Base-by-base conservation (phyloP, 345 rosid genomes). In the Euphorbia tirucalli region DNA sequence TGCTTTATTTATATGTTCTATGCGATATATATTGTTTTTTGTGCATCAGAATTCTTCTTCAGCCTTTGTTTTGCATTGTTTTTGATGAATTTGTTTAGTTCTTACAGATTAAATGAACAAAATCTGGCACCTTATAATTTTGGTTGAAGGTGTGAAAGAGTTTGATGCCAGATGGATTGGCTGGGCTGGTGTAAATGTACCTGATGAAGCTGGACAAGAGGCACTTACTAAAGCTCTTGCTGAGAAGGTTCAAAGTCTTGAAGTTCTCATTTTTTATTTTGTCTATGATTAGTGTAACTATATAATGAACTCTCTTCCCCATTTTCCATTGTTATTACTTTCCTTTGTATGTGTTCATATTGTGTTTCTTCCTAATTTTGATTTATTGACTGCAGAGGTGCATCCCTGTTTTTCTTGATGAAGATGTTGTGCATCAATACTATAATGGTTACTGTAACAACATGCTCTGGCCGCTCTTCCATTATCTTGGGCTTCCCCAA, bases 141-240 rank as follows among this genome's bases (percentile, higher is more conserved):
- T 65, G 11, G 60, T 62, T 71, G 57, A 77, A 86, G 90, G 90
- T 59, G 81, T 86, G 79, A 84, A 73, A 73, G 88, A 86, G 70
- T 84, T 84, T 66, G 88, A 86, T 69, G 81, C 90, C 37, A 84
- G 83, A 66, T 86, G 90, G 90, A 84, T 86, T 75, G 90, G 90
- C 70, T 86, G 88, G 90, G 88, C 90, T 68, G 90, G 90, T 69
- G 90, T 86, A 65, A 84, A 81, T 69, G 90, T 86, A 15, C 79
- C 83, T 65, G 90, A 86, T 79, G 88, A 77, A 58, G 68, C 70
- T 71, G 90, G 90, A 61, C 82, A 83, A 65, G 78, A 37, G 65
- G 64, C 84, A 73, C 72, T 86, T 43, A 82, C 83, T 73, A 75
- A 65, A 79, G 83, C 90, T 68, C 75, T 86, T 62, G 86, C 88